Percentiles rank a stretch among this genome's conserved stretches.
phyloP scores from a whole-genome alignment of 345 rosid genomes.

The Lumnitzera racemosa region DNA sequence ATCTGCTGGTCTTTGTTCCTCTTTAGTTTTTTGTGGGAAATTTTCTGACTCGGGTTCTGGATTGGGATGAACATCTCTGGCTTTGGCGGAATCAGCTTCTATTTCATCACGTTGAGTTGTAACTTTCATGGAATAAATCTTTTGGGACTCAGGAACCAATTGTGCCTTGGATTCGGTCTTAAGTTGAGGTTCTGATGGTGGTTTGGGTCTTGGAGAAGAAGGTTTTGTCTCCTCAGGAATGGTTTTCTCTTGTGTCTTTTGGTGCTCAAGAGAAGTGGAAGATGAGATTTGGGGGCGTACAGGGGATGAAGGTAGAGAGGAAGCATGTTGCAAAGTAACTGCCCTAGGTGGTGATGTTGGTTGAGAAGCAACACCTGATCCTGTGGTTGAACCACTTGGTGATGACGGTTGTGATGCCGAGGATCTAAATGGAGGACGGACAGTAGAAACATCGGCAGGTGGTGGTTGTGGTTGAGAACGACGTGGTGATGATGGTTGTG shows the following conservation, averaged over 20 bases:
- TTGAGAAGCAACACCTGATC: constrained; percentile 2
- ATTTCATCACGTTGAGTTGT: neutral
- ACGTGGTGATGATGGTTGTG: constrained; percentile 6
- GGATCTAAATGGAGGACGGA: constrained; percentile 19
- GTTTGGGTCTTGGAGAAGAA: neutral
- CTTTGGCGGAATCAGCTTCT: constrained; percentile 8
- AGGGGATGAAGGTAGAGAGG: too few species aligned
- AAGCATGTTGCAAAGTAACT: neutral
- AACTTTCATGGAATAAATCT: too few species aligned
- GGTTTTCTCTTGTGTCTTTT: neutral
- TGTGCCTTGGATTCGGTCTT: neutral
- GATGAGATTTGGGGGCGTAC: too few species aligned
- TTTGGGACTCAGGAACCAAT: neutral
- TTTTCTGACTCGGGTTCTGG: constrained; percentile 8
- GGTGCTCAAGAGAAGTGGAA: too few species aligned
- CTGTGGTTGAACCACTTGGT: neutral
- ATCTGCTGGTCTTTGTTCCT: constrained; percentile 14
- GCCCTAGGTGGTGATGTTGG: constrained; percentile 16
- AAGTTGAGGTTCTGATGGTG: neutral
- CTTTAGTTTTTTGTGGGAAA: constrained; percentile 11
- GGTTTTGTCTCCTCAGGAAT: neutral
- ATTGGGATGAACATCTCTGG: constrained; percentile 1
- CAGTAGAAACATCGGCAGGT: neutral
- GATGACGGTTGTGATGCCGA: constrained; percentile 5
- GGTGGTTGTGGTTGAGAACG: constrained; percentile 9